A percentile compares a stretch with the other conserved stretches of the same genome.
Conservation (phyloP, 2,329 filamentous ascomycete species). For the Pseudocercospora fuligena region DNA sequence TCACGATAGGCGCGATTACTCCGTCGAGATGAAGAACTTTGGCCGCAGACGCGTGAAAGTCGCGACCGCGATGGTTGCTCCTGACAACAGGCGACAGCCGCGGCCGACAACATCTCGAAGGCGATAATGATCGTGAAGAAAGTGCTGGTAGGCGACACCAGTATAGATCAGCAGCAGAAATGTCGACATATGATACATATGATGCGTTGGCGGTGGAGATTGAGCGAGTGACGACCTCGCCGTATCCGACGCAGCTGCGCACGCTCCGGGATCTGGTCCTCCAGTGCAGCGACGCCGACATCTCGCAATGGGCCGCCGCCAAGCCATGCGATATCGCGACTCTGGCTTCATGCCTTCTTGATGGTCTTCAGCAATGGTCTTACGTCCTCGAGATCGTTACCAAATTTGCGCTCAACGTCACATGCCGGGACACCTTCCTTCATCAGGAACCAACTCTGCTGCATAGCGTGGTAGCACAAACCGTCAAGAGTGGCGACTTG, state of each 20-base stretch:
- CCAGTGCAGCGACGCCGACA: slow-evolving; percentile 39
- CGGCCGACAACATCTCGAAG: not conserved
- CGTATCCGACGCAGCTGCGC: slow-evolving; percentile 38
- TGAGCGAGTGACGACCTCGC: slow-evolving; percentile 37
- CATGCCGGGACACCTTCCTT: slow-evolving; percentile 40
- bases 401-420: slow-evolving; percentile 42
- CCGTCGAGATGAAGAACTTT: not conserved
- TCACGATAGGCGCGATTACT: not conserved
- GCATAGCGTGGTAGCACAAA: slow-evolving; percentile 34
- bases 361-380: slow-evolving; percentile 57
- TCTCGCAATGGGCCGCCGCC: slow-evolving; percentile 53
- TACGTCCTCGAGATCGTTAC: slow-evolving; percentile 56
- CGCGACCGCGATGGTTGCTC: not conserved
- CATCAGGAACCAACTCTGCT: slow-evolving; percentile 39
- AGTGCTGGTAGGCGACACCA: not conserved
- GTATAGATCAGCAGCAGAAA: not conserved
- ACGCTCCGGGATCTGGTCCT: slow-evolving; percentile 21
- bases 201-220: slow-evolving; percentile 33
- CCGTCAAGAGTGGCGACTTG: slow-evolving; percentile 28
- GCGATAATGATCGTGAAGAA: not conserved
- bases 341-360: slow-evolving; percentile 52
- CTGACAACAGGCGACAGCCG: slow-evolving; percentile 3
- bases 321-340: slow-evolving; percentile 56
- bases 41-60: not conserved
- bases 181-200: slow-evolving; percentile 25